These are phyloP conservation scores for sweet orange (Citrus sinensis) DNA, from an alignment of 345 rosid genomes.

Conservation along the genomic window DVS_A1.0 CM039162.1:25491001-25491500, in stretches of 20 bases:
- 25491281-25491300: constrained; percentile 60
- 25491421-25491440: constrained; percentile 58
- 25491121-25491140: constrained; percentile 69
- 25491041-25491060: constrained; percentile 52
- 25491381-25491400: constrained; percentile 41
- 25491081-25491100: constrained; percentile 65
- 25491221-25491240: constrained; percentile 62
- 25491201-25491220: constrained; percentile 67
- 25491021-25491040: constrained; percentile 50
- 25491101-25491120: constrained; percentile 59
- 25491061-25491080: constrained; percentile 58
- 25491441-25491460: constrained; percentile 39
- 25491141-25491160: constrained; percentile 53
- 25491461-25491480: constrained; percentile 69
- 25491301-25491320: constrained; percentile 49
- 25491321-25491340: constrained; percentile 62
- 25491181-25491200: constrained; percentile 71
- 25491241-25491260: constrained; percentile 60
- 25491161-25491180: constrained; percentile 45
- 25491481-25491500: constrained; percentile 62
- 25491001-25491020: constrained; percentile 54
- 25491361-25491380: constrained; percentile 68
- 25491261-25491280: constrained; percentile 78
- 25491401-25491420: constrained; percentile 79
- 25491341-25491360: constrained; percentile 81